Base-by-base conservation (phyloP, 2,329 filamentous ascomycete genomes). In the Fusarium abutilonis region DNA sequence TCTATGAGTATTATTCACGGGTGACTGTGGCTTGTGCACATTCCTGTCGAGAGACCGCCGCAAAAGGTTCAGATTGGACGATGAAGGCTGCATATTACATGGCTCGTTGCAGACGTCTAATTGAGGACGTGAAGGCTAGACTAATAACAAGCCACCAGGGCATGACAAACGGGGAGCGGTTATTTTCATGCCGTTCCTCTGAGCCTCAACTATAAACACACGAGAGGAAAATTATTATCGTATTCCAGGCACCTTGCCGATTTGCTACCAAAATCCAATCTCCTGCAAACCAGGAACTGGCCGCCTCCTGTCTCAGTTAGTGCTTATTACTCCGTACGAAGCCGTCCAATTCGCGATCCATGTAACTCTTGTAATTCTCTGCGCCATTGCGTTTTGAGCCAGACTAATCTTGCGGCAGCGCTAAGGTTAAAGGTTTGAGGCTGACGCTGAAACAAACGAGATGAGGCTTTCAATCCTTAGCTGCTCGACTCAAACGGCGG, bases 301-400 rank as follows among this genome's bases (percentile, higher is more conserved):
- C 21, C 38, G 21, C 32, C 29, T 56, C 42, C 42, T 40, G 31
- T 45, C 39, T 42, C 28, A 47, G 49, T 39, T 63, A 63, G 47
- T 58, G 52, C 58, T 58, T 38, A 61, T 43, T 43, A 8, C 13
- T 34, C 29, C 29, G 29, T 31, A 32, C 29, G 26, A 38, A 52
- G 23, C 26, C 34, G 28, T 36, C 31, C 56, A 43, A 23, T 61
- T 31, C 40, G 15, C 38, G 21, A 61, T 14, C 56, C 39, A 57
- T 19, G 19, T 19, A 19, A 19, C 4, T 19, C 19, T 19, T 53
- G 52, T 45, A 15, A 76, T 82, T 9, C 77, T 83, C 14, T 77
- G 78, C 46, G 48, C 57, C 28, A 47, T 60, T 50, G 38, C 40
- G 38, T 38, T 52, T 38, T 28, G 48, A 26, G 39, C 32, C 21